phyloP scores from a whole-genome alignment of 2,329 filamentous ascomycete genomes.

The Cucurbitaria berberidis region DNA sequence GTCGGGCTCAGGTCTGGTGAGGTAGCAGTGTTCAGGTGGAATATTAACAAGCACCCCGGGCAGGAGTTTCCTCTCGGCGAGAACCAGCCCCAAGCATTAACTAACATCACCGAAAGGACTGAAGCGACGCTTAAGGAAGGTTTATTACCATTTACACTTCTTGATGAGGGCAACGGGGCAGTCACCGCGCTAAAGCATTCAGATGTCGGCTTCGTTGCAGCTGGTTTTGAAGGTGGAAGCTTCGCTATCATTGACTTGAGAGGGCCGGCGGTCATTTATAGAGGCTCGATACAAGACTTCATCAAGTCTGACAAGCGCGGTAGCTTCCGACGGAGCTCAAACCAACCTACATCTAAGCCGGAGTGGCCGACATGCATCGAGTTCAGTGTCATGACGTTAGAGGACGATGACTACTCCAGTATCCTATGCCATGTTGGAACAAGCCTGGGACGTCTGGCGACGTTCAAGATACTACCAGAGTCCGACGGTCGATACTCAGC shows the following conservation, averaged over 20 bases:
- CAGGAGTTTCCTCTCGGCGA: slow-evolving; percentile 63
- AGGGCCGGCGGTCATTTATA: slow-evolving; percentile 83
- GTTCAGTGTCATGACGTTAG: slow-evolving; percentile 88
- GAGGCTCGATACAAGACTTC: slow-evolving; percentile 74
- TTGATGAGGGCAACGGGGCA: slow-evolving; percentile 82
- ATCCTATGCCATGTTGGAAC: slow-evolving; percentile 93
- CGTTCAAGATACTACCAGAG: slow-evolving; percentile 86
- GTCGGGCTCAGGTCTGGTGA: slow-evolving; percentile 85
- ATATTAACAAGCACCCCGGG: slow-evolving; percentile 75
- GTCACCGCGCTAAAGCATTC: slow-evolving; percentile 82
- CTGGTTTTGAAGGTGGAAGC: slow-evolving; percentile 82
- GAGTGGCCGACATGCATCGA: slow-evolving; percentile 85
- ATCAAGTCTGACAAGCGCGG: slow-evolving; percentile 76
- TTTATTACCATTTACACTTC: slow-evolving; percentile 77
- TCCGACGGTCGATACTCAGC: slow-evolving; percentile 72
- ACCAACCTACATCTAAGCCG: slow-evolving; percentile 52
- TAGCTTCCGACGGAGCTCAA: slow-evolving; percentile 68
- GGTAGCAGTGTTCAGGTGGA: slow-evolving; percentile 85
- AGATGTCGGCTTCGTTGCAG: slow-evolving; percentile 90
- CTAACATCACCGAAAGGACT: slow-evolving; percentile 73
- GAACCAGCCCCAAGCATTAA: slow-evolving; percentile 61
- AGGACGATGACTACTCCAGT: slow-evolving; percentile 93
- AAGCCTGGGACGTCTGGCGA: slow-evolving; percentile 79
- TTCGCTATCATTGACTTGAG: slow-evolving; percentile 86
- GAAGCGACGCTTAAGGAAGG: slow-evolving; percentile 80